phyloP scores from a whole-genome alignment of 2,329 filamentous ascomycete genomes.

The Phoma herbarum region DNA sequence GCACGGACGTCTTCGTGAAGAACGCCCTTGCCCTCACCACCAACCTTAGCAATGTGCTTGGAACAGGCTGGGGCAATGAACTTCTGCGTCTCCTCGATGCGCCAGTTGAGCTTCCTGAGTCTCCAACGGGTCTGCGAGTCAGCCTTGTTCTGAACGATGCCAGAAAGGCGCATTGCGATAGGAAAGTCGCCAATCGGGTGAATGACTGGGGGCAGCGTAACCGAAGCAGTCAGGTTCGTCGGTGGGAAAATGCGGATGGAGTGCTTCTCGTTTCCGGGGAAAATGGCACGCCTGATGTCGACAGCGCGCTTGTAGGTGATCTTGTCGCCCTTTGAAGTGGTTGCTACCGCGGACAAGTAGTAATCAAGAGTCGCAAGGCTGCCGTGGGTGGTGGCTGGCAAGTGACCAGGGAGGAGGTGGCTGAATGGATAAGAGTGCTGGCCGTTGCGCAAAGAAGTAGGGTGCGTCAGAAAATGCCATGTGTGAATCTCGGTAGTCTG shows the following conservation, averaged over 20 bases:
- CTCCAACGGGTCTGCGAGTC: constrained; percentile 82
- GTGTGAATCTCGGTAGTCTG: constrained; percentile 77
- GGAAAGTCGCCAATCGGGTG: constrained; percentile 86
- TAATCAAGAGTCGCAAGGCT: constrained; percentile 79
- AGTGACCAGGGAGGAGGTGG: constrained; percentile 80
- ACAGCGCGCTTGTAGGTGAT: constrained; percentile 74
- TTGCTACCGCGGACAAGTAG: constrained; percentile 64
- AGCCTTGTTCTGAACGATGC: constrained; percentile 76
- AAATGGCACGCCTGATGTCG: constrained; percentile 79
- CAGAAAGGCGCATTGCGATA: constrained; percentile 81
- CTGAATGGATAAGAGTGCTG: constrained; percentile 88
- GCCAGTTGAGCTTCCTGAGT: constrained; percentile 90
- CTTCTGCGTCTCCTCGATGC: constrained; percentile 86
- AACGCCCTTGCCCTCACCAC: constrained; percentile 73
- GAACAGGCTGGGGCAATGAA: constrained; percentile 80
- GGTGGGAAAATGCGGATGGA: constrained; percentile 95
- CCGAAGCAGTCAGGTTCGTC: constrained; percentile 88
- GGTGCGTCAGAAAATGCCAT: constrained; percentile 73
- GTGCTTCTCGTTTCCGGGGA: constrained; percentile 82
- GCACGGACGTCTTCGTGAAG: constrained; percentile 78
- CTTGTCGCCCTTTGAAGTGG: constrained; percentile 67
- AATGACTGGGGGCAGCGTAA: constrained; percentile 82
- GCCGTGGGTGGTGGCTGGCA: constrained; percentile 84
- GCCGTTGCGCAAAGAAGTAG: constrained; percentile 56
- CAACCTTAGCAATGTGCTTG: constrained; percentile 74